Base-by-base conservation (phyloP, 75 land plant genomes). In the Cupressus sempervirens region DNA sequence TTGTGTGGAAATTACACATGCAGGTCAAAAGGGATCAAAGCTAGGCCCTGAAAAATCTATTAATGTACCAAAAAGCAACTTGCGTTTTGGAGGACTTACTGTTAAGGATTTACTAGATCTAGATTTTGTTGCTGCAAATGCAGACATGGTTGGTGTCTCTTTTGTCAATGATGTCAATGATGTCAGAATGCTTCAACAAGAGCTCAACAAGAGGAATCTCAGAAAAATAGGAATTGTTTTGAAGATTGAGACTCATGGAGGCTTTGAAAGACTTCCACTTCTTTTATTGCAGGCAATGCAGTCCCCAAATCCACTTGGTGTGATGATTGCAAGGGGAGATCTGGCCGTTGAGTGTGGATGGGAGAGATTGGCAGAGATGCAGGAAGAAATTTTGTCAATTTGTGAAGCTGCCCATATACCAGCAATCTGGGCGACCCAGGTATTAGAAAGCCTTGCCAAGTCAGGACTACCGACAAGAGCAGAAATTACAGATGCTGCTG, bases 311-410 rank as follows among this genome's bases (percentile, higher is more conserved):
- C 91, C 91, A 12, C 54, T 93, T 53, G 94, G 94, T 3, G 94
- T 93, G 48, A 93, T 93, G 94, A 91, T 93, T 87, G 94, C 93
- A 26, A 88, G 94, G 72, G 94, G 94, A 77, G 94, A 93, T 87
- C 90, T 93, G 84, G 91, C 91, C 7, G 94, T 93, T 77, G 94
- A 93, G 82, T 93, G 94, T 87, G 94, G 94, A 36, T 93, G 94
- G 94, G 93, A 93, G 74, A 84, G 84, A 76, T 72, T 93, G 41
- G 93, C 90, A 29, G 88, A 85, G 75, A 86, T 93, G 53, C 94
- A 93, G 88, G 94, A 91, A 77, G 91, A 93, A 58, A 90, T 93
- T 75, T 43, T 93, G 43, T 85, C 90, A 29, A 83, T 90, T 11
- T 93, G 93, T 50, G 80, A 73, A 83, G 92, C 94, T 81, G 91